phyloP scores from a whole-genome alignment of 1,139 yeast genomes.

The Diutina pseudorugosa region DNA sequence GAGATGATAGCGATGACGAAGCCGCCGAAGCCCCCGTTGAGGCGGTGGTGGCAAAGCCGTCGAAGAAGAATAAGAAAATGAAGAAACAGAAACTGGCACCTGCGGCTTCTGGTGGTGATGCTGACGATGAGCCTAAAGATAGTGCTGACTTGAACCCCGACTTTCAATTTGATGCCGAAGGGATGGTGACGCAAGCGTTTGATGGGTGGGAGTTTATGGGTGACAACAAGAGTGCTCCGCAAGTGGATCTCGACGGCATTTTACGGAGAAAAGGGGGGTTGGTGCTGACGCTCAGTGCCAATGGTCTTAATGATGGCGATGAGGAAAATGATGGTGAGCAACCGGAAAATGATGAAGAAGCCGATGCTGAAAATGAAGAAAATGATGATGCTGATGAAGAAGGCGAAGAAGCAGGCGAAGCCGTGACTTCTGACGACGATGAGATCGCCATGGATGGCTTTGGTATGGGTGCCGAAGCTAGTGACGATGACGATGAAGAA shows the following conservation, averaged over 20 bases:
- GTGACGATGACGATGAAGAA: conserved; percentile 33
- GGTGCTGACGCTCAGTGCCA: conserved; percentile 19
- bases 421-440: conserved; percentile 25
- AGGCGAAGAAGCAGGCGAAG: conserved; percentile 12
- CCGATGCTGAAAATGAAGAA: conserved; percentile 14
- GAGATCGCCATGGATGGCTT: conserved; percentile 61
- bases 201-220: conserved; percentile 75
- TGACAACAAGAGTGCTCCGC: conserved; percentile 32
- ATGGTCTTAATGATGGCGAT: conserved; percentile 16
- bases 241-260: conserved; percentile 80
- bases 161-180: conserved; percentile 56
- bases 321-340: conserved; percentile 9
- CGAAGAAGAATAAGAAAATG: conserved; percentile 6
- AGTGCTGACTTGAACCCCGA: conserved; percentile 50
- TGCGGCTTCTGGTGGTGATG: not conserved
- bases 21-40: conserved; percentile 10
- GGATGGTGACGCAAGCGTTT: conserved; percentile 35
- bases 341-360: conserved; percentile 15
- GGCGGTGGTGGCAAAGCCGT: conserved; percentile 9
- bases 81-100: not conserved
- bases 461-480: conserved; percentile 31
- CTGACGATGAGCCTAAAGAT: conserved; percentile 21
- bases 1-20: conserved; percentile 15
- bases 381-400: conserved; percentile 18
- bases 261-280: conserved; percentile 74